Evolutionary conservation across 2,329 filamentous ascomycete genomes (phyloP).

Genomic region (Ophiocordyceps unilateralis): DNA sequence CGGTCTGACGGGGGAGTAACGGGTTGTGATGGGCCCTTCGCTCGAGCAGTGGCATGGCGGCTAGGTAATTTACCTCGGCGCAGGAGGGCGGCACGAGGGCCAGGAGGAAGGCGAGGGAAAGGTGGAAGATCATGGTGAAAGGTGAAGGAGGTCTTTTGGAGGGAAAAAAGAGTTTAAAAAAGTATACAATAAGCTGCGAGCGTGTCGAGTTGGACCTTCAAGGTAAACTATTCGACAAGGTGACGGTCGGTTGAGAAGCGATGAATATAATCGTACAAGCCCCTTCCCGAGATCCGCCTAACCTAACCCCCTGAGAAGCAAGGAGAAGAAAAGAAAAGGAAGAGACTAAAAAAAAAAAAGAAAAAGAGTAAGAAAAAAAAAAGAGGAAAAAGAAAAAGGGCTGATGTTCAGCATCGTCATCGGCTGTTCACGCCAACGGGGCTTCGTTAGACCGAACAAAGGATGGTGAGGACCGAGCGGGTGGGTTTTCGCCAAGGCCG

Average conservation of each 20-base stretch:
- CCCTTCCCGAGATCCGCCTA: no score
- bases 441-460: no score
- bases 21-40: conserved; percentile 6
- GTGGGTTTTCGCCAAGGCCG: neutral
- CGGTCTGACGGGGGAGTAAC: conserved; percentile 12
- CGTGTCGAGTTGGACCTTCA: no score
- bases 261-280: no score
- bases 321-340: neutral
- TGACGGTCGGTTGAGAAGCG: no score
- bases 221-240: no score
- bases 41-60: conserved; percentile 10
- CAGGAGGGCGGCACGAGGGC: conserved; percentile 10
- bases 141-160: neutral
- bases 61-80: conserved; percentile 9
- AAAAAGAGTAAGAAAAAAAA: neutral
- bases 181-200: no score
- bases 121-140: conserved; percentile 5
- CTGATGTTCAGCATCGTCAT: neutral
- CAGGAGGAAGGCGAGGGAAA: conserved; percentile 6
- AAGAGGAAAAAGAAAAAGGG: neutral
- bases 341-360: no score
- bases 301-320: neutral
- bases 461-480: neutral
- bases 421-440: neutral
- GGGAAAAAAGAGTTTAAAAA: neutral